Conservation (phyloP, 345 rosid species). For the Diplotaxis tenuifolia region DNA sequence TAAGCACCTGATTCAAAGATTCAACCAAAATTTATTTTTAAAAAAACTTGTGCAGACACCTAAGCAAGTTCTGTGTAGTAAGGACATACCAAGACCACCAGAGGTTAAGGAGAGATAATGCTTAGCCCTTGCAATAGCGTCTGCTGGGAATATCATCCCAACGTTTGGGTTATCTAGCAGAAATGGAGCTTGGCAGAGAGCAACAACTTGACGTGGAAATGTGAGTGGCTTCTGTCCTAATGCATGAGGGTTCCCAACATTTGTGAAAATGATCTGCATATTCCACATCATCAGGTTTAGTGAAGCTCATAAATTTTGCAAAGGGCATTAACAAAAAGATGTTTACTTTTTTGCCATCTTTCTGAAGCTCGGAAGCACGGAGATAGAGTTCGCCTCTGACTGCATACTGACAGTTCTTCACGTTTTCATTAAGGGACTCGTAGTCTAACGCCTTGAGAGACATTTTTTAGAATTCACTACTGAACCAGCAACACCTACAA, state of each 20-base stretch:
- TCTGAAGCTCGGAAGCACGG: constrained; percentile 99
- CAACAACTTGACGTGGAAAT: constrained; percentile 98
- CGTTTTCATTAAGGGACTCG: constrained; percentile 75
- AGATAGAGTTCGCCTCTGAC: constrained; percentile 97
- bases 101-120: constrained; percentile 76
- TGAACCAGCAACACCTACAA: neutral
- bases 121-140: constrained; percentile 92
- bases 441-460: constrained; percentile 86
- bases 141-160: constrained; percentile 85
- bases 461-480: constrained; percentile 39
- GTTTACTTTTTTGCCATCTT: constrained; percentile 95
- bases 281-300: neutral
- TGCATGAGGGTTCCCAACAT: constrained; percentile 99
- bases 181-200: constrained; percentile 98
- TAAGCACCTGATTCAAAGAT: constrained; percentile 67
- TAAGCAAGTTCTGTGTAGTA: neutral
- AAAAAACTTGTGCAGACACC: neutral
- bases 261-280: constrained; percentile 88
- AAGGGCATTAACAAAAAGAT: neutral
- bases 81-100: constrained; percentile 84
- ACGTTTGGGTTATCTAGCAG: constrained; percentile 96
- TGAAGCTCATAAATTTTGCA: neutral
- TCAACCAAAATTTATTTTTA: neutral
- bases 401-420: constrained; percentile 93
- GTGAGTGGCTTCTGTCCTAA: constrained; percentile 93